Percentiles rank a stretch among this genome's conserved stretches.
phyloP scores from a whole-genome alignment of 163 green algal species.

The Chlorella variabilis region DNA sequence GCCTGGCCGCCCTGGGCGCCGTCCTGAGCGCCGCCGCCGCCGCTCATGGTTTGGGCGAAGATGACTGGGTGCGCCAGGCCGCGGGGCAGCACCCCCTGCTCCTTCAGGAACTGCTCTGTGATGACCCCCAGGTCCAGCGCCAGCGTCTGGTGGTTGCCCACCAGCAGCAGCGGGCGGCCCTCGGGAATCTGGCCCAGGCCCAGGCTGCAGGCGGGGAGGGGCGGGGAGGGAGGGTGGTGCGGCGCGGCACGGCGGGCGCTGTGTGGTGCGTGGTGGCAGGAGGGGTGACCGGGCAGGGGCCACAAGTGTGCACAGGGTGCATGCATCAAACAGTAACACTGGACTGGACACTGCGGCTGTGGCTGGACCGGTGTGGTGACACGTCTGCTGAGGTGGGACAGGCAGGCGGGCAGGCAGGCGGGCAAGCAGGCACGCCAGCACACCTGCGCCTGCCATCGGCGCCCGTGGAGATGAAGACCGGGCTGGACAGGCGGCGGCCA shows the following conservation, averaged over 20 bases:
- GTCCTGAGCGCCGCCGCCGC: no score
- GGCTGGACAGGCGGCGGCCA: conserved; percentile 59
- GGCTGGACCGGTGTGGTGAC: no score
- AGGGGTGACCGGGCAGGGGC: no score
- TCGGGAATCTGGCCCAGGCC: conserved; percentile 35
- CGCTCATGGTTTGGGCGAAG: conserved; percentile 41
- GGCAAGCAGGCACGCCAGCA: background rate
- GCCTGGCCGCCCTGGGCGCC: no score
- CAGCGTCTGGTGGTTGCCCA: conserved; percentile 92
- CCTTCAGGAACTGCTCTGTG: conserved; percentile 72
- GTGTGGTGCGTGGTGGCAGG: background rate
- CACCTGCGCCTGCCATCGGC: conserved; percentile 66
- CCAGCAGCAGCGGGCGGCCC: conserved; percentile 76
- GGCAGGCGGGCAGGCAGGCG: background rate
- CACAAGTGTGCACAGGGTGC: background rate
- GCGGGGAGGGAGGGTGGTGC: background rate
- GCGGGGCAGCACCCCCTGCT: conserved; percentile 74
- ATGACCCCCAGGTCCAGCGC: conserved; percentile 82
- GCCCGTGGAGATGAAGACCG: conserved; percentile 78
- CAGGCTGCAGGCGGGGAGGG: background rate
- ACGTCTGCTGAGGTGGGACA: background rate
- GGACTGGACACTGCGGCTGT: no score
- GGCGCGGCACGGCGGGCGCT: background rate
- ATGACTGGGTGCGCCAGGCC: conserved; percentile 90
- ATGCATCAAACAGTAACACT: no score